A percentile compares a stretch with the other conserved stretches of the same genome.
These are phyloP conservation scores for Escovopsis sp. DNA, from an alignment of 2,329 filamentous ascomycete species.

Conservation along the genomic window DNA sequence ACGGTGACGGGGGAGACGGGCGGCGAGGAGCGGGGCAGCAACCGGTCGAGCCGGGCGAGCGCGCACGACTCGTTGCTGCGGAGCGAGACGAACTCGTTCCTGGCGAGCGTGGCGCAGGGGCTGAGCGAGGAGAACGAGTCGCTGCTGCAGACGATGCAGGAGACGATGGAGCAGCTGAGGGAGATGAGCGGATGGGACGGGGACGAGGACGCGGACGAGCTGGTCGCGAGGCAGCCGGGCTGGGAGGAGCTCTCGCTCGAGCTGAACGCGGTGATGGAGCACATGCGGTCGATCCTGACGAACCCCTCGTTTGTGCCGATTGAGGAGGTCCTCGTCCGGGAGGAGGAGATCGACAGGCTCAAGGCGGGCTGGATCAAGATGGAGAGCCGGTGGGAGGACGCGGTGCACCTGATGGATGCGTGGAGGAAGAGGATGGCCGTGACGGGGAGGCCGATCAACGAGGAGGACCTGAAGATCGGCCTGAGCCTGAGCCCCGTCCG, in stretches of 20 bases:
- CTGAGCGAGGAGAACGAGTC: slow-evolving; percentile 87
- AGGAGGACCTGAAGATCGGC: slow-evolving; percentile 54
- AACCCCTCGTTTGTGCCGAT: slow-evolving; percentile 94
- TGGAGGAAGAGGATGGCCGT: slow-evolving; percentile 74
- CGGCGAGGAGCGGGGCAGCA: slow-evolving; percentile 20
- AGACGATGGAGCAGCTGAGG: slow-evolving; percentile 56
- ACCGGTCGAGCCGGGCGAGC: slow-evolving; percentile 4
- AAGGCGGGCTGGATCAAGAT: slow-evolving; percentile 85
- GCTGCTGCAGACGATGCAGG: slow-evolving; percentile 55
- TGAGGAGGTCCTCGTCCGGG: slow-evolving; percentile 83
- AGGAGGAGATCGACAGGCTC: slow-evolving; percentile 76
- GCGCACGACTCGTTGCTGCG: slow-evolving; percentile 45
- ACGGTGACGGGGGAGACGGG: slow-evolving; percentile 39
- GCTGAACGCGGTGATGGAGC: slow-evolving; percentile 63
- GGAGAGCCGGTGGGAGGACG: slow-evolving; percentile 81
- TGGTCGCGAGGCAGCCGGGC: slow-evolving; percentile 16
- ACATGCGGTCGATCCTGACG: slow-evolving; percentile 70
- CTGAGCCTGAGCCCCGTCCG: slow-evolving; percentile 47
- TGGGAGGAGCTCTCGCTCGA: slow-evolving; percentile 57
- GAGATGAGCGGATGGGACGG: slow-evolving; percentile 47
- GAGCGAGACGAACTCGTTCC: slow-evolving; percentile 79
- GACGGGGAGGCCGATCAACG: slow-evolving; percentile 54
- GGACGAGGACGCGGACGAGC: slow-evolving; percentile 16
- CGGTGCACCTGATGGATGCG: slow-evolving; percentile 77
- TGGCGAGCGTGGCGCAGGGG: slow-evolving; percentile 69